phyloP scores from a whole-genome alignment of 176 grass and related monocot species.

The Oryza rufipogon region DNA sequence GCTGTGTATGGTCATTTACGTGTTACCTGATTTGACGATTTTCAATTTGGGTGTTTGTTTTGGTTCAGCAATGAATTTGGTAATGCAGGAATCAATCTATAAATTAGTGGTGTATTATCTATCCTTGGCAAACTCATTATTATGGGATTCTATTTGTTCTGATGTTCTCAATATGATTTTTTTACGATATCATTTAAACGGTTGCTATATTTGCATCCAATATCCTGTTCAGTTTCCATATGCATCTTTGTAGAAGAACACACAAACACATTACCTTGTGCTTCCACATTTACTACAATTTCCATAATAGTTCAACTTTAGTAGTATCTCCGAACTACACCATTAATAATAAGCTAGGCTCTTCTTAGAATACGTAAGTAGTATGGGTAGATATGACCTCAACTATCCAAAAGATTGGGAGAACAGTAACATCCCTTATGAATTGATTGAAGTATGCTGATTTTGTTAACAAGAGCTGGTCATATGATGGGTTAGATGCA shows the following conservation, averaged over 20 bases:
- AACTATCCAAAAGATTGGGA: neutral
- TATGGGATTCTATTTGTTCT: neutral
- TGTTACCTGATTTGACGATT: neutral
- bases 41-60: neutral
- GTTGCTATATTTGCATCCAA: neutral
- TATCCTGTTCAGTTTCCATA: neutral
- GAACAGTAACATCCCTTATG: neutral
- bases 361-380: neutral
- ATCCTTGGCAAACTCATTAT: neutral
- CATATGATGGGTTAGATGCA: neutral
- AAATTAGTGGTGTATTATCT: neutral
- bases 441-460: neutral
- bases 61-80: too few relatives aligned
- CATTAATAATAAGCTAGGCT: too few relatives aligned
- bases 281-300: conserved; percentile 12
- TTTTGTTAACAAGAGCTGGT: neutral
- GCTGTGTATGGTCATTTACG: too few relatives aligned
- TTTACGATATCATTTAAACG: neutral
- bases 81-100: neutral
- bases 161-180: neutral
- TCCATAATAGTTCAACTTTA: conserved; percentile 23
- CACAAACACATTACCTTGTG: neutral
- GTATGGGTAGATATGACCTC: neutral
- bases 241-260: neutral
- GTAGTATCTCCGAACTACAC: neutral